Conservation (phyloP, 805 yeast species). For the Allodekkera sacchari region DNA sequence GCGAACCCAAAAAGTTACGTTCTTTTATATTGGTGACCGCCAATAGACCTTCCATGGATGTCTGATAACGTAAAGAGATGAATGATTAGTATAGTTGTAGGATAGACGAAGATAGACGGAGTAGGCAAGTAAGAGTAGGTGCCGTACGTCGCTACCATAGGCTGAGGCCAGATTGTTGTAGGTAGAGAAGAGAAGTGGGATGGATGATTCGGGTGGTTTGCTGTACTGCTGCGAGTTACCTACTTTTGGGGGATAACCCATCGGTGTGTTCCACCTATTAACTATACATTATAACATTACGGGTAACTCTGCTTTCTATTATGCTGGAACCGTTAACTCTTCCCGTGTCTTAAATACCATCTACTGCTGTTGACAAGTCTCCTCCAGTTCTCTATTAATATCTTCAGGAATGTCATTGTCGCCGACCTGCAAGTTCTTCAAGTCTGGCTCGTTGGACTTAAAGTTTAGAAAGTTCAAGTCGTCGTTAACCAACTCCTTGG, state of each 20-base stretch:
- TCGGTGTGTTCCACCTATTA: no score
- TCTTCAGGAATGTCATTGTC: constrained; percentile 49
- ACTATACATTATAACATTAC: no score
- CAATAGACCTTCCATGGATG: constrained; percentile 84
- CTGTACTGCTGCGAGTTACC: not conserved
- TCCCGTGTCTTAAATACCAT: not conserved
- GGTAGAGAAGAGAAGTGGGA: no score
- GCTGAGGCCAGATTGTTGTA: no score
- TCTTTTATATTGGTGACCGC: constrained; percentile 84
- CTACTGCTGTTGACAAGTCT: constrained; percentile 41
- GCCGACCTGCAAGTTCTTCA: constrained; percentile 20
- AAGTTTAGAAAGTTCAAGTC: constrained; percentile 31
- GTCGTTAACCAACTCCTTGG: constrained; percentile 51
- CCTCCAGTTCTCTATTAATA: constrained; percentile 44
- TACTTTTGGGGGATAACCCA: not conserved
- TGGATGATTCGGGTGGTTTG: no score
- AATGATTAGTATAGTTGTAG: no score
- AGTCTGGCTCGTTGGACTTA: constrained; percentile 30
- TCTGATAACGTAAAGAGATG: no score
- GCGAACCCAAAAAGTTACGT: constrained; percentile 52
- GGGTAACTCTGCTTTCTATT: no score
- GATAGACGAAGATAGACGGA: no score
- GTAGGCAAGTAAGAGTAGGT: no score
- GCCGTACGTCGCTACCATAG: no score
- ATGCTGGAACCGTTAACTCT: not conserved